Conservation (phyloP, 139 green algal genomes). For the Coccomyxa sp. region DNA sequence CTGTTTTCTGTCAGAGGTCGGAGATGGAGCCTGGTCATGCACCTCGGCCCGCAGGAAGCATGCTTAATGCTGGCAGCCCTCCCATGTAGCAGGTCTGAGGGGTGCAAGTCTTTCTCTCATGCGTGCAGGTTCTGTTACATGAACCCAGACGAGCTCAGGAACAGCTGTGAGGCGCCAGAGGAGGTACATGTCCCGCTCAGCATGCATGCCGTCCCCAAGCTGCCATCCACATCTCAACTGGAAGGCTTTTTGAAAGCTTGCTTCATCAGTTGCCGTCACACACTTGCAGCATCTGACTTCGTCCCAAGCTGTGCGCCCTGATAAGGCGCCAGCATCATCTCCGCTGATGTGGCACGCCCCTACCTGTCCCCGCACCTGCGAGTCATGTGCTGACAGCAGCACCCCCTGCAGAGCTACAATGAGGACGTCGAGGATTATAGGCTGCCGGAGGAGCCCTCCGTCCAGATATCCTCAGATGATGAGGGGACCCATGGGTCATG, state of each 20-base stretch:
- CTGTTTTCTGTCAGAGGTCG: too few species aligned
- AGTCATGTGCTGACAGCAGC: too few species aligned
- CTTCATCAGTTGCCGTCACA: background rate
- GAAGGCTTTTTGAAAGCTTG: too few species aligned
- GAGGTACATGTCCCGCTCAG: conserved; percentile 19
- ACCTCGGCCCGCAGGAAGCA: too few species aligned
- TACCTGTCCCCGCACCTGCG: too few species aligned
- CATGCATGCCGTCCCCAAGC: too few species aligned
- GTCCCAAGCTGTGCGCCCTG: background rate
- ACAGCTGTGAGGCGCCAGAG: conserved; percentile 36
- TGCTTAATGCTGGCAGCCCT: too few species aligned
- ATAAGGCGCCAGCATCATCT: too few species aligned
- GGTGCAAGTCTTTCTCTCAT: background rate
- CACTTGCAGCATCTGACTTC: background rate
- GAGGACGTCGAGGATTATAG: conserved; percentile 2
- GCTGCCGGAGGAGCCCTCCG: background rate
- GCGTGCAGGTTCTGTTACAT: conserved; percentile 44
- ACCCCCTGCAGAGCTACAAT: conserved; percentile 9
- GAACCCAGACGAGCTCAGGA: conserved; percentile 39
- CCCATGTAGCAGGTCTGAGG: too few species aligned
- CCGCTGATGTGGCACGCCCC: too few species aligned
- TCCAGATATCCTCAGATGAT: background rate
- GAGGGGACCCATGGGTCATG: background rate
- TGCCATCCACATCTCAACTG: too few species aligned
- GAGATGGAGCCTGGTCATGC: too few species aligned